These are phyloP conservation scores for Amanita molliuscula DNA, from an alignment of 768 basidiomycete genomes.

Conservation along the genomic window DNA sequence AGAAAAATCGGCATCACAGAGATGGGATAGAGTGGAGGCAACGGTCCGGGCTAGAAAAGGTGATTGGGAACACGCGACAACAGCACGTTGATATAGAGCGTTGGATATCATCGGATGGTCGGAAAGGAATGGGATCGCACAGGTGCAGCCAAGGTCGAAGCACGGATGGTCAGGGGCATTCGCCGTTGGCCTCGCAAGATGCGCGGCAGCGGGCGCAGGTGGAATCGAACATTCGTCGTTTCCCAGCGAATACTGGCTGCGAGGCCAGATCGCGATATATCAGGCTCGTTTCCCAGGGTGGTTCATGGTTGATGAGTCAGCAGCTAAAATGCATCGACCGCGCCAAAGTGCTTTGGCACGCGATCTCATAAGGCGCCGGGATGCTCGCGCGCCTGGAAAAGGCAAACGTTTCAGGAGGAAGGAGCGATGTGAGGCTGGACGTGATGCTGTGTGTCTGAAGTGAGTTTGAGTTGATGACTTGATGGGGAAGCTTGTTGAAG, in stretches of 20 bases:
- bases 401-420: neutral
- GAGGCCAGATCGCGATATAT: constrained; percentile 3
- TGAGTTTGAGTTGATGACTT: constrained; percentile 5
- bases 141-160: neutral
- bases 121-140: neutral
- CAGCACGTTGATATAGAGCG: neutral
- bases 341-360: neutral
- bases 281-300: constrained; percentile 2
- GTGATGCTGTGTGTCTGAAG: neutral
- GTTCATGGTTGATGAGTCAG: neutral
- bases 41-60: neutral
- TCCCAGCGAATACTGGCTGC: constrained; percentile 6
- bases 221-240: constrained; percentile 5
- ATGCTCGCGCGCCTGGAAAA: neutral
- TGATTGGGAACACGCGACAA: constrained; percentile 1
- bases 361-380: neutral
- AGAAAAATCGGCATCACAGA: neutral
- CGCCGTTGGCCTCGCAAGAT: neutral
- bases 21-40: neutral
- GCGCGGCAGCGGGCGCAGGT: constrained; percentile 7
- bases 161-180: neutral
- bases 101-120: neutral
- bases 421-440: neutral
- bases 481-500: neutral
- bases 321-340: neutral